Conservation (phyloP, 2,329 filamentous ascomycete genomes). For the Pestalotiopsis sp. region DNA sequence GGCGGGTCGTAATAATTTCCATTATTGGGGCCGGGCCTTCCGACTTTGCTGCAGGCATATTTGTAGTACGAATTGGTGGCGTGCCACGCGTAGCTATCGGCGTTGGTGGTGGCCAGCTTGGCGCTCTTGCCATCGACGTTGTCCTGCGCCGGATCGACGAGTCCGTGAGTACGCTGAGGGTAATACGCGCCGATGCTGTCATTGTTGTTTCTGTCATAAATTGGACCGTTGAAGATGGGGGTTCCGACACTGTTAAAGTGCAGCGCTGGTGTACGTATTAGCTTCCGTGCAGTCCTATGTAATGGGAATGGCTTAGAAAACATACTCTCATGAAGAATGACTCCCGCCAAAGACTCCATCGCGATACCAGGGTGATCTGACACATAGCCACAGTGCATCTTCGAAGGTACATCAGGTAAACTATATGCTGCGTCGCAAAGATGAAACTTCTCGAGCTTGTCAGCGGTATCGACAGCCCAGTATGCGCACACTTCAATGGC, state of each 20-base stretch:
- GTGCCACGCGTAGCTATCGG: not conserved
- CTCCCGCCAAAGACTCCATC: not conserved
- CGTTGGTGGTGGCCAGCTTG: not conserved
- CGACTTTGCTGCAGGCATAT: not conserved
- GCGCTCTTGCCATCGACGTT: not conserved
- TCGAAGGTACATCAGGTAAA: not conserved
- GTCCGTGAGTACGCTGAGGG: not conserved
- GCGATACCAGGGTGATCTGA: not conserved
- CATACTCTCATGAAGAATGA: not conserved
- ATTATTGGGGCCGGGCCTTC: not conserved
- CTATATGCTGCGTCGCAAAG: not conserved
- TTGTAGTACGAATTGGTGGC: not conserved
- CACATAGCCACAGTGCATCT: not conserved
- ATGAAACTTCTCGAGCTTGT: not conserved
- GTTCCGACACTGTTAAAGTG: not conserved
- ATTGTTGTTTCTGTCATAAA: not conserved
- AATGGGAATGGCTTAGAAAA: not conserved
- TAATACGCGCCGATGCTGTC: not conserved
- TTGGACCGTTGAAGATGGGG: not conserved
- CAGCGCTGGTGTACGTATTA: not conserved
- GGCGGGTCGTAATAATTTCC: not conserved
- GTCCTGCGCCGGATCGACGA: not conserved
- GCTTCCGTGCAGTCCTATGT: not conserved
- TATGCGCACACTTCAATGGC: not conserved
- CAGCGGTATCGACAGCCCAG: not conserved